Conservation (phyloP, 306 rosid genomes). For the Rosa persica region DNA sequence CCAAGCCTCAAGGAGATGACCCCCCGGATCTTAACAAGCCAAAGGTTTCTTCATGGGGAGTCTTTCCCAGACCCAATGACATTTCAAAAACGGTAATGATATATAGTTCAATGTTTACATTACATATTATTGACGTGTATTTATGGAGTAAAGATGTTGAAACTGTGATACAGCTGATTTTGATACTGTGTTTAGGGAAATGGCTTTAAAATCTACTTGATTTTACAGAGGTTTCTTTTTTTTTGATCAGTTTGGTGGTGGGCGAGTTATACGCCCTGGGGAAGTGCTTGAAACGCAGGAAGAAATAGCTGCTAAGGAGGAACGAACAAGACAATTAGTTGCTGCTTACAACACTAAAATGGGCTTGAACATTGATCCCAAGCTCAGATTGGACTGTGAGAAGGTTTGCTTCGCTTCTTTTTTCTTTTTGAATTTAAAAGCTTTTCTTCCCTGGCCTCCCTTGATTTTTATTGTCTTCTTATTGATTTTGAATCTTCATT, state of each 20-base stretch:
- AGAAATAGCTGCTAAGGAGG: slow-evolving; percentile 76
- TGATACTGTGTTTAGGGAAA: not conserved
- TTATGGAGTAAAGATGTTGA: not conserved
- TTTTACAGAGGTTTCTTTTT: not conserved
- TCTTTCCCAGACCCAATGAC: slow-evolving; percentile 86
- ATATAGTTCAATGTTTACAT: too few relatives aligned
- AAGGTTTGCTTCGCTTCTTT: too few relatives aligned
- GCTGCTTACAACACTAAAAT: slow-evolving; percentile 85
- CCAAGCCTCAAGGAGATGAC: slow-evolving; percentile 42
- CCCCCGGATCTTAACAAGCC: slow-evolving; percentile 60
- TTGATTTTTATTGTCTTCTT: too few relatives aligned
- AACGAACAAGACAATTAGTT: slow-evolving; percentile 59
- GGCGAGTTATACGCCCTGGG: slow-evolving; percentile 72
- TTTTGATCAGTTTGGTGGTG: slow-evolving; percentile 76
- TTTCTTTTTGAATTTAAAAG: too few relatives aligned
- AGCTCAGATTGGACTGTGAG: too few relatives aligned
- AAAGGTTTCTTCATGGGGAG: slow-evolving; percentile 92
- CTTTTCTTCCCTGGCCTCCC: too few relatives aligned
- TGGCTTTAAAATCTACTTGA: not conserved
- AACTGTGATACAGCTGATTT: not conserved
- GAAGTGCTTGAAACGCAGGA: slow-evolving; percentile 74
- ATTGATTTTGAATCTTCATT: too few relatives aligned
- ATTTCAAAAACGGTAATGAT: slow-evolving; percentile 91
- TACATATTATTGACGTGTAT: not conserved
- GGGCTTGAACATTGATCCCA: too few relatives aligned